Percentiles rank a stretch among this genome's conserved stretches.
Conservation (phyloP, 2,329 filamentous ascomycete species). For the Aspergillus sp. region DNA sequence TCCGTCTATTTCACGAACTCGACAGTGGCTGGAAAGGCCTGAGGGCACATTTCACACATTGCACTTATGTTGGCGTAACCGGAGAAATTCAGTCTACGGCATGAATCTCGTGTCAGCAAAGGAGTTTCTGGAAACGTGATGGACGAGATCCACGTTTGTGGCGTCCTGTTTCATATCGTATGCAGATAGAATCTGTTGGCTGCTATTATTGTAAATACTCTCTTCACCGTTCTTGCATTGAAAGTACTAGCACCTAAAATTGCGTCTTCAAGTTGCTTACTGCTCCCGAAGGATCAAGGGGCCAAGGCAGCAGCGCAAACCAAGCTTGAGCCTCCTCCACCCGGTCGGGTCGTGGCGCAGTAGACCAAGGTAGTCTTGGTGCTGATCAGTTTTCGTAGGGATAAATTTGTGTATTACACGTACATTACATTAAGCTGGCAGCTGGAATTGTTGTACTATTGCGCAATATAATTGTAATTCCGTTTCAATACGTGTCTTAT, state of each 20-base stretch:
- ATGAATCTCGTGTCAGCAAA: constrained; percentile 20
- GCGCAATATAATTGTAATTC: not conserved
- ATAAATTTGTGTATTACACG: not conserved
- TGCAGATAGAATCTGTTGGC: constrained; percentile 18
- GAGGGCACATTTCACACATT: constrained; percentile 11
- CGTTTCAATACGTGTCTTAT: not conserved
- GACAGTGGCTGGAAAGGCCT: not conserved
- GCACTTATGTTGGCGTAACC: constrained; percentile 27
- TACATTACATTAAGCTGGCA: not conserved
- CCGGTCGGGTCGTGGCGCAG: not conserved
- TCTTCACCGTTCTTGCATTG: not conserved
- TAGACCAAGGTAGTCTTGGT: not conserved
- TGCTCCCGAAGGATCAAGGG: not conserved
- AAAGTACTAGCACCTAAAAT: not conserved
- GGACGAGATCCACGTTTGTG: constrained; percentile 14
- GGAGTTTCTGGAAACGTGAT: constrained; percentile 21
- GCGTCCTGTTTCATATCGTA: constrained; percentile 14
- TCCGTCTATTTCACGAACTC: not conserved
- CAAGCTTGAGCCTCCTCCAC: not conserved
- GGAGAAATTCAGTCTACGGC: constrained; percentile 20
- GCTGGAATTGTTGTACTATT: not conserved
- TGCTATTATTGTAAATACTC: constrained; percentile 8
- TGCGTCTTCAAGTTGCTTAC: not conserved
- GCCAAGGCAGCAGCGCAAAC: too few species aligned
- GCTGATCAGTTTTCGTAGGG: not conserved